Base-by-base conservation (phyloP, 2,329 filamentous ascomycete species). In the Penicillium janthinellum region DNA sequence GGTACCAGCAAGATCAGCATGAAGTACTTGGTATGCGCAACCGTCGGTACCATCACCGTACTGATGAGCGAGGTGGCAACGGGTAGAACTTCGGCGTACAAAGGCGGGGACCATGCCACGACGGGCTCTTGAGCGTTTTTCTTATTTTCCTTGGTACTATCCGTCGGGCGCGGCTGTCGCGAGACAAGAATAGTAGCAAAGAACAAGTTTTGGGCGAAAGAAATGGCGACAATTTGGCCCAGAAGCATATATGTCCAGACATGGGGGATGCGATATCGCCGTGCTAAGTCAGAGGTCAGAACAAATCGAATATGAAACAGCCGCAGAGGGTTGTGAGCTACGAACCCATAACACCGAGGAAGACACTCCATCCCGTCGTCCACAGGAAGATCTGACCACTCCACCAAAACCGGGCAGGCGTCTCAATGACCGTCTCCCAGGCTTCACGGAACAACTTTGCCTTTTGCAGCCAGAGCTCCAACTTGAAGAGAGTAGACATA, bases 151-250 rank as follows among this genome's bases (percentile, higher is more conserved):
- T 53, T 54, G 31, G 11, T 41, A 14, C 20, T n/a, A 12, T 55
- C 45, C 6, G 53, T 60, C 6, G 34, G 34, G 14, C 37, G 17
- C 10, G 45, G 51, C 2, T 34, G 58, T n/a, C 53, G n/a, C 0
- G 67, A 70, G 10, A 67, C 67, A 15, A 60, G 41, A 10, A 70
- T 42, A 0, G 65, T 62, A 12, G 60, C 63, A 20, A 66, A 87
- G 75, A 89, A 89, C 34, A 89, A 73, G 64, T 86, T 88, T 71
- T 86, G 83, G 2, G 86, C 84, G 65, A 84, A 88, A 0, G 84
- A 86, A 11, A 89, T 74, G 57, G 81, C 85, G 55, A 87, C 81
- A 5, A 86, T 75, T 55, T 88, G 85, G 15, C 82, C 82, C n/a
- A 89, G 73, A 14, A 81, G 71, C 59, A 88, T 78, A 64, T 87